Percentiles rank a stretch among this genome's conserved stretches.
Conservation (phyloP, 169 alveolate species). For the Eimeria praecox region DNA sequence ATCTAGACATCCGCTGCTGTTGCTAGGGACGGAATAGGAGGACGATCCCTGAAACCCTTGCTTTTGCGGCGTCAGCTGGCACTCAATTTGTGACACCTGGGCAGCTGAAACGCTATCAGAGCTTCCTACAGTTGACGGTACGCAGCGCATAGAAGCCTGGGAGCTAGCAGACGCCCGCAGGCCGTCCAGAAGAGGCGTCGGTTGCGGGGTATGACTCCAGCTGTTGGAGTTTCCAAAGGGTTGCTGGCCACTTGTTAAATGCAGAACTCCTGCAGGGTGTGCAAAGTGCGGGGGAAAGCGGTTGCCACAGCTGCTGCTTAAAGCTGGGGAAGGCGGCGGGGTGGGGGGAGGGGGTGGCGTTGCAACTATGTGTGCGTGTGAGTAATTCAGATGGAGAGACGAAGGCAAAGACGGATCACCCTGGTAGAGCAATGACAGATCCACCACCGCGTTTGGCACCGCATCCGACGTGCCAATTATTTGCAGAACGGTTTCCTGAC, state of each 20-base stretch:
- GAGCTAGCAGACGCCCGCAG: slow-evolving; percentile 60
- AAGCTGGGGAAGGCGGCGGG: slow-evolving; percentile 73
- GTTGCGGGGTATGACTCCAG: slow-evolving; percentile 55
- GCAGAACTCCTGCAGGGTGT: slow-evolving; percentile 57
- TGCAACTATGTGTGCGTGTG: slow-evolving; percentile 63
- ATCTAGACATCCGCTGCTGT: background rate
- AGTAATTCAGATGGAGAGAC: slow-evolving; percentile 63
- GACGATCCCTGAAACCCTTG: slow-evolving; percentile 32
- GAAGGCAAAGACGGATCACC: slow-evolving; percentile 71
- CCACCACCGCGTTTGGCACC: slow-evolving; percentile 65
- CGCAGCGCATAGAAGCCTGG: slow-evolving; percentile 57
- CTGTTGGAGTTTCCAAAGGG: background rate
- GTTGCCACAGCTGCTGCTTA: slow-evolving; percentile 62
- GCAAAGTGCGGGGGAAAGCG: slow-evolving; percentile 62
- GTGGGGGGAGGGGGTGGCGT: slow-evolving; percentile 72
- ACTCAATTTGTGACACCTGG: slow-evolving; percentile 13
- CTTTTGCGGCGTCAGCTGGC: slow-evolving; percentile 2
- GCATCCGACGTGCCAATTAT: slow-evolving; percentile 60
- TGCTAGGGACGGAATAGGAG: slow-evolving; percentile 5
- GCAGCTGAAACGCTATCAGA: slow-evolving; percentile 1
- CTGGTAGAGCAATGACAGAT: slow-evolving; percentile 44
- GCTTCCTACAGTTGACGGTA: slow-evolving; percentile 59
- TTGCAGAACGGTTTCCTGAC: slow-evolving; percentile 64
- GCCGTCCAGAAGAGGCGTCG: slow-evolving; percentile 59
- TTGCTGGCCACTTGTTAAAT: slow-evolving; percentile 53